These are phyloP conservation scores for Alternaria sp. DNA, from an alignment of 2,329 filamentous ascomycete genomes.

Conservation along the genomic window DNA sequence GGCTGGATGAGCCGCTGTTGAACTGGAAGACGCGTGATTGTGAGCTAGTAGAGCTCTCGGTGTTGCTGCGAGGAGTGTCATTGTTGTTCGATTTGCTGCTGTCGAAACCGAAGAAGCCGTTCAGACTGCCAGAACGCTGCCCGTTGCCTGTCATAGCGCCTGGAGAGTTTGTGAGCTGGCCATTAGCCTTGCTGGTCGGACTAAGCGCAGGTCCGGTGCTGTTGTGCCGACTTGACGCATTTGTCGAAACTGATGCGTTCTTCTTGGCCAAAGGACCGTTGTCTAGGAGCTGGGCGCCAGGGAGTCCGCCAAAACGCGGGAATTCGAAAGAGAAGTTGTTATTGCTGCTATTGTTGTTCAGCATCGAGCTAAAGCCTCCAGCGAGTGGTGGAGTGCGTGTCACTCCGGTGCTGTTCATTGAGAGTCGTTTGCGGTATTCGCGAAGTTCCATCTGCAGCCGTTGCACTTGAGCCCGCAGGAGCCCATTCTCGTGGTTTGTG, in stretches of 20 bases:
- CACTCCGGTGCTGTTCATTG: slow-evolving; percentile 63
- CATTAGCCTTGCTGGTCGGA: slow-evolving; percentile 43
- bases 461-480: slow-evolving; percentile 87
- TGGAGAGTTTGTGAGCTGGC: slow-evolving; percentile 39
- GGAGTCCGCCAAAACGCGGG: slow-evolving; percentile 85
- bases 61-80: slow-evolving; percentile 43
- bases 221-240: slow-evolving; percentile 41
- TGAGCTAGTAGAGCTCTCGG: slow-evolving; percentile 53
- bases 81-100: slow-evolving; percentile 21
- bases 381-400: slow-evolving; percentile 58
- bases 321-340: slow-evolving; percentile 96
- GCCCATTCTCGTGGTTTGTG: slow-evolving; percentile 84
- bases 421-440: slow-evolving; percentile 89
- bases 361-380: slow-evolving; percentile 56
- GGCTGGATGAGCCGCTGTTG: slow-evolving; percentile 57
- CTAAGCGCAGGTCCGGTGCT: slow-evolving; percentile 49
- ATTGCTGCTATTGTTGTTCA: slow-evolving; percentile 68
- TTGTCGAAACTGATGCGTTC: slow-evolving; percentile 32
- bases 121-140: slow-evolving; percentile 47
- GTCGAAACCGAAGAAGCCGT: slow-evolving; percentile 36
- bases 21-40: slow-evolving; percentile 61
- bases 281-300: slow-evolving; percentile 62
- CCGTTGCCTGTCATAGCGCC: slow-evolving; percentile 45
- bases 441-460: slow-evolving; percentile 84
- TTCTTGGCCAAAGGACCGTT: slow-evolving; percentile 54